These are phyloP conservation scores for Austroboletus niveus DNA, from an alignment of 1,284 basidiomycete species.

Conservation along the genomic window DNA sequence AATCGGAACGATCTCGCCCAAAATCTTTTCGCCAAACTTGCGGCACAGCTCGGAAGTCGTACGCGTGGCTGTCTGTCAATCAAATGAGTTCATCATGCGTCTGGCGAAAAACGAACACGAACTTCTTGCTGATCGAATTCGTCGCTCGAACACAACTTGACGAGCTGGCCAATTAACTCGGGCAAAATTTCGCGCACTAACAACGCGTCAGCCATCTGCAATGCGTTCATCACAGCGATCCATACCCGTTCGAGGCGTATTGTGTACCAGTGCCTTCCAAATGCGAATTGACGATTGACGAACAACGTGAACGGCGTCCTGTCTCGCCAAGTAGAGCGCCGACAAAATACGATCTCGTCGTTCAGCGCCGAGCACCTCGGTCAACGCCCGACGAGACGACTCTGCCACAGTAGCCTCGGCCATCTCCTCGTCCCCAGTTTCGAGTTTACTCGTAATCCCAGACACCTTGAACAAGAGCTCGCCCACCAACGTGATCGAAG, in stretches of 20 bases:
- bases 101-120: constrained; percentile 5
- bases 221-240: background rate
- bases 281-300: constrained; percentile 93
- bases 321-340: constrained; percentile 90
- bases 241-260: constrained; percentile 78
- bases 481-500: constrained; percentile 93
- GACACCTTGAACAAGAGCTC: constrained; percentile 98
- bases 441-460: constrained; percentile 91
- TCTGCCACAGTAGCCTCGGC: constrained; percentile 68
- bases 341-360: constrained; percentile 90
- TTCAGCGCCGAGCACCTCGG: constrained; percentile 87
- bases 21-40: constrained; percentile 93
- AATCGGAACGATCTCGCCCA: constrained; percentile 83
- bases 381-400: constrained; percentile 79
- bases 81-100: too few species aligned
- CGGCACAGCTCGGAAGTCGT: constrained; percentile 89
- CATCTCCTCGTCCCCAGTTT: constrained; percentile 79
- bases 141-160: constrained; percentile 74
- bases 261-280: constrained; percentile 98
- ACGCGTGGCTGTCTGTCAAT: constrained; percentile 72
- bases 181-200: constrained; percentile 92
- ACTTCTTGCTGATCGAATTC: constrained; percentile 93
- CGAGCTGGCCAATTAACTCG: constrained; percentile 77
- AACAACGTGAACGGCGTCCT: constrained; percentile 90
- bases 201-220: background rate